Percentiles rank a stretch among this genome's conserved stretches.
phyloP scores from a whole-genome alignment of 192 early-diverging fungal species.

The Coemansia sp. region DNA sequence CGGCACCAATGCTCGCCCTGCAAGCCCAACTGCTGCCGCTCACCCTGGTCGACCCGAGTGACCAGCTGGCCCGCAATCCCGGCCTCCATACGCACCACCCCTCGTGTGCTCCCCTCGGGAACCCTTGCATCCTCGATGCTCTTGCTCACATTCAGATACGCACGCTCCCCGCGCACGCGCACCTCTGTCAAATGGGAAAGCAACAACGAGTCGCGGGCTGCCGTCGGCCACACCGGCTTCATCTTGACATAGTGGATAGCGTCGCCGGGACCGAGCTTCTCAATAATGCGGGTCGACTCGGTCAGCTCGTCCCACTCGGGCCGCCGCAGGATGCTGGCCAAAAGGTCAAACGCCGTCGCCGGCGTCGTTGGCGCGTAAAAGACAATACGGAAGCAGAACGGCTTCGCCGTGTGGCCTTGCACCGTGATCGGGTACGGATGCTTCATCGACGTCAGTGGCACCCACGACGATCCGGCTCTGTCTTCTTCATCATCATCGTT shows the following conservation, averaged over 20 bases:
- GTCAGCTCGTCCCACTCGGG: slow-evolving; percentile 52
- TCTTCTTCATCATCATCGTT: too few relatives aligned
- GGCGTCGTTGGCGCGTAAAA: slow-evolving; percentile 38
- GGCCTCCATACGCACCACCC: slow-evolving; percentile 52
- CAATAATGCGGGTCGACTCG: slow-evolving; percentile 32
- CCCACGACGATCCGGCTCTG: slow-evolving; percentile 15
- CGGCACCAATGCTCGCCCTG: slow-evolving; percentile 23
- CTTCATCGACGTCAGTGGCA: slow-evolving; percentile 11
- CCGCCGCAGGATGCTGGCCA: slow-evolving; percentile 37
- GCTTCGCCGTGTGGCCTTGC: slow-evolving; percentile 33
- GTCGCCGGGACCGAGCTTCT: slow-evolving; percentile 30
- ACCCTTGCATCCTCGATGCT: slow-evolving; percentile 32
- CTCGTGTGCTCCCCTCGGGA: slow-evolving; percentile 20
- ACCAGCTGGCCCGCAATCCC: slow-evolving; percentile 51
- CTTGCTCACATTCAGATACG: slow-evolving; percentile 45
- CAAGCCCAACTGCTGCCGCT: slow-evolving; percentile 16
- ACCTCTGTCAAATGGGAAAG: slow-evolving; percentile 33
- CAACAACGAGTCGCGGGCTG: slow-evolving; percentile 49
- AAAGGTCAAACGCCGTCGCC: slow-evolving; percentile 43
- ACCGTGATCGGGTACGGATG: slow-evolving; percentile 41
- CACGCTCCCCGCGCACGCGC: neutral
- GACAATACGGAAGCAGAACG: slow-evolving; percentile 43
- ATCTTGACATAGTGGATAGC: slow-evolving; percentile 48
- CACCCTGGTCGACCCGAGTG: slow-evolving; percentile 10
- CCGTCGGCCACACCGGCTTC: slow-evolving; percentile 51